These are phyloP conservation scores for Cordyceps militaris DNA, from an alignment of 2,329 filamentous ascomycete species.

Conservation along the genomic window DNA sequence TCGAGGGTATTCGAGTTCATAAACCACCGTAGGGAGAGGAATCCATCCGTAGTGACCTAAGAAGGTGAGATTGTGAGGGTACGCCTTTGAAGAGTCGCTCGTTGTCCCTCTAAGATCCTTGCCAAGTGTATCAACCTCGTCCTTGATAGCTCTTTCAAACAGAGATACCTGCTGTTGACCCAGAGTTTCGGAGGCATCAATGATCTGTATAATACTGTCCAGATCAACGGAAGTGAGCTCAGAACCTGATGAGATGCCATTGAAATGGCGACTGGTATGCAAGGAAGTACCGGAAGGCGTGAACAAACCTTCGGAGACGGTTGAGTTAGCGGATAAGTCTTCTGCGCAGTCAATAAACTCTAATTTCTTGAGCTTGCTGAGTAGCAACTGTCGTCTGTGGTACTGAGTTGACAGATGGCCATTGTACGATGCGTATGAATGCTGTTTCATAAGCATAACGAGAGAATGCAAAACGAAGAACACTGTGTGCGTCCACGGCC, in stretches of 20 bases:
- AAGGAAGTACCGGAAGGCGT: neutral
- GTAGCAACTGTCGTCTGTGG: constrained; percentile 39
- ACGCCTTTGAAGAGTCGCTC: constrained; percentile 41
- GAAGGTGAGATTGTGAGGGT: constrained; percentile 63
- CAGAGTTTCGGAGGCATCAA: constrained; percentile 54
- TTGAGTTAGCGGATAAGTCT: constrained; percentile 27
- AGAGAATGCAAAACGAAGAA: constrained; percentile 70
- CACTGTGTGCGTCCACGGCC: constrained; percentile 78
- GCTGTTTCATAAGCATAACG: constrained; percentile 78
- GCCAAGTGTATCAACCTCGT: constrained; percentile 56
- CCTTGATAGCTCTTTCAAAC: constrained; percentile 59
- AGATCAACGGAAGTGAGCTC: constrained; percentile 27
- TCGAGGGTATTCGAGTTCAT: constrained; percentile 71
- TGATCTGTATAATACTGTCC: constrained; percentile 52
- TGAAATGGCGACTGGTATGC: neutral
- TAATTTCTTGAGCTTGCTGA: constrained; percentile 47
- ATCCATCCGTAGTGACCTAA: constrained; percentile 65
- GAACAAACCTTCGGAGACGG: neutral
- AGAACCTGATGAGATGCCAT: neutral
- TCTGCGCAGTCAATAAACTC: constrained; percentile 43
- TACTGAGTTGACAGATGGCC: constrained; percentile 60
- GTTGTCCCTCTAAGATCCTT: constrained; percentile 61
- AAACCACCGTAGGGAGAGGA: constrained; percentile 67
- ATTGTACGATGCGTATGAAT: constrained; percentile 74
- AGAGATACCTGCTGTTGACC: constrained; percentile 54